phyloP scores from a whole-genome alignment of 495 filamentous ascomycete genomes.

The Apiosordaria backusii region DNA sequence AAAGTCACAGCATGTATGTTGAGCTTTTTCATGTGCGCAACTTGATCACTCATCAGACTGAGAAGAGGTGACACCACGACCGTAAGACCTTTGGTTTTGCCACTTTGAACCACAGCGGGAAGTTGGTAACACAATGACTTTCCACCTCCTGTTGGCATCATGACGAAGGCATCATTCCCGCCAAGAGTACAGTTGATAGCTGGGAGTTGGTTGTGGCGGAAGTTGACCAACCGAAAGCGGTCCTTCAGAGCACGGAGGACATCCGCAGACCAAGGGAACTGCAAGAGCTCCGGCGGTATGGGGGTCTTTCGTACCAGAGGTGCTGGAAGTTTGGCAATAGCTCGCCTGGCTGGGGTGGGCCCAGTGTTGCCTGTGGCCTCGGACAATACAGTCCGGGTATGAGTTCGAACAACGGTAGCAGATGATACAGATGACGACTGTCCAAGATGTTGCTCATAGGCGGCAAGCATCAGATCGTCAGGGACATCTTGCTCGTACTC shows the following conservation, averaged over 20 bases:
- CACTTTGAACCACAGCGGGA: constrained; percentile 77
- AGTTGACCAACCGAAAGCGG: constrained; percentile 77
- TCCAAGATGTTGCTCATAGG: constrained; percentile 51
- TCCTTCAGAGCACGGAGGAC: constrained; percentile 73
- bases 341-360: constrained; percentile 24
- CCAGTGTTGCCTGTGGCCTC: constrained; percentile 39
- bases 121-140: constrained; percentile 97
- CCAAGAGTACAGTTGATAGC: constrained; percentile 89
- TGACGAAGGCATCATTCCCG: constrained; percentile 84
- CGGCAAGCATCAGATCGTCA: constrained; percentile 67
- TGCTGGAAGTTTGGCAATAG: constrained; percentile 26
- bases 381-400: constrained; percentile 32
- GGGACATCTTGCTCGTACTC: constrained; percentile 26
- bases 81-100: constrained; percentile 79
- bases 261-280: constrained; percentile 76
- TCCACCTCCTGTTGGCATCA: constrained; percentile 97
- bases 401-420: constrained; percentile 18
- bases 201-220: constrained; percentile 88
- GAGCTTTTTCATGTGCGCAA: constrained; percentile 68
- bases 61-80: constrained; percentile 92
- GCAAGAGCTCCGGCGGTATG: constrained; percentile 41
- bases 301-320: constrained; percentile 22
- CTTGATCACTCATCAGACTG: constrained; percentile 96
- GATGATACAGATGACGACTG: constrained; percentile 30
- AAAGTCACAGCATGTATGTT: constrained; percentile 73